Percentiles rank a stretch among this genome's conserved stretches.
phyloP scores from a whole-genome alignment of 1,284 basidiomycete genomes.

The Leccinum fallax region DNA sequence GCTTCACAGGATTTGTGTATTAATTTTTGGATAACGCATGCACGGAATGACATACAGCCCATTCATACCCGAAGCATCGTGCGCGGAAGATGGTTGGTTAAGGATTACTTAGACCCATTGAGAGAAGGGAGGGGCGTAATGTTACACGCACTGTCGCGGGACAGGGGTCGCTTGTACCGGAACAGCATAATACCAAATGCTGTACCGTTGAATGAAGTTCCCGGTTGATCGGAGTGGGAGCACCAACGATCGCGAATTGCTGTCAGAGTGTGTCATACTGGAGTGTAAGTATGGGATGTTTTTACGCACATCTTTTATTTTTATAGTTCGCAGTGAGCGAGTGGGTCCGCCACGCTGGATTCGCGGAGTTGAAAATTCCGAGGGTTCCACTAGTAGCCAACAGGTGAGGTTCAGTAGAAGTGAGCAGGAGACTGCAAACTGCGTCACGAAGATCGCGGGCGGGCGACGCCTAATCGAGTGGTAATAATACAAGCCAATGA shows the following conservation, averaged over 20 bases:
- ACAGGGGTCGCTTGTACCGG: background rate
- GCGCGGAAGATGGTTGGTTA: slow-evolving; percentile 6
- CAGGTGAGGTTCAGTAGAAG: background rate
- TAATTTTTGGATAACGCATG: slow-evolving; percentile 24
- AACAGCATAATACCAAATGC: background rate
- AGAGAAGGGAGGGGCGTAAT: slow-evolving; percentile 10
- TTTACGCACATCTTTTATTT: slow-evolving; percentile 19
- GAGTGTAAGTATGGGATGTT: background rate
- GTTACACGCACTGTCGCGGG: slow-evolving; percentile 6
- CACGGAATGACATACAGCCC: slow-evolving; percentile 5
- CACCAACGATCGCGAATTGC: slow-evolving; percentile 3
- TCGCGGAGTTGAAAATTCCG: slow-evolving; percentile 34
- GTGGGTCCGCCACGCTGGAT: slow-evolving; percentile 24
- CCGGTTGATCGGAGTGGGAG: slow-evolving; percentile 21
- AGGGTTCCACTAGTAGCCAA: background rate
- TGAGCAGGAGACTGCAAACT: slow-evolving; percentile 11
- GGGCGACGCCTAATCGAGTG: slow-evolving; percentile 10
- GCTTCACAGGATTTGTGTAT: slow-evolving; percentile 21
- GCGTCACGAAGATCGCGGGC: slow-evolving; percentile 3
- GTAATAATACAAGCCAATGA: slow-evolving; percentile 35
- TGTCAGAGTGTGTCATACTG: background rate
- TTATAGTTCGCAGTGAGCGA: background rate
- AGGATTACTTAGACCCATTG: slow-evolving; percentile 1
- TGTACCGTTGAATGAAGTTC: slow-evolving; percentile 5
- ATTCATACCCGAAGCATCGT: slow-evolving; percentile 31